Base-by-base conservation (phyloP, 2,329 filamentous ascomycete genomes). In the Xylaria digitata region DNA sequence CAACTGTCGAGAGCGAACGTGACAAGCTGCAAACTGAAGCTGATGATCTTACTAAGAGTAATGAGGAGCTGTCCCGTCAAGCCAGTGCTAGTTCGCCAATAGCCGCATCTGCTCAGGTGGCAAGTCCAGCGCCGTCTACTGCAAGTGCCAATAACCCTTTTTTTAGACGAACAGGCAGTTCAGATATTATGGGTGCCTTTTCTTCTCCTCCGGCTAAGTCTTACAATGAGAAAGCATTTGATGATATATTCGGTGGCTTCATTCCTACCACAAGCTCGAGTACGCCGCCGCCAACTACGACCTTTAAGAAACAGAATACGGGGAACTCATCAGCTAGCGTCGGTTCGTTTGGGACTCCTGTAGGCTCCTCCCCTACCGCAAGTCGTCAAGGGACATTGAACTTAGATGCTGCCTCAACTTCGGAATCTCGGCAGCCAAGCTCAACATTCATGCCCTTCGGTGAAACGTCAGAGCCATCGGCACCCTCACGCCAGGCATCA, bases 121-220 rank as follows among this genome's bases (percentile, higher is more conserved):
- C 85, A 63, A 96, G 92, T 78, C 93, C 94, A 48, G 85, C 89
- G 63, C 83, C 84, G 60, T 91, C 89, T 45, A 86, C 85, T 2
- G 83, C 89, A 50, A 95, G 90, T 77, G 92, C 87, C 73, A 97
- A 94, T 75, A 99, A 99, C 77, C 96, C 96, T 0, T 99, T 99
- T 84, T 97, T 97, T 83, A 90, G 93, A 75, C 84, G 88, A 52
- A 87, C 88, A 53, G 85, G 83, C 64, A 90, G 88, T 78, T 84
- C 87, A 45, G 85, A 89, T 70, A 84, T 88, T 65, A 84, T 86
- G 80, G 82, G 84, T 46, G 81, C 84, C 15, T 88, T 87, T 67
- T 77, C 81, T 34, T 81, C 84, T 11, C 82, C 84, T 13, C 79
- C 84, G 11, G 74, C 80, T 46, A 80, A 82, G 54, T 66, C 73